Base-by-base conservation (phyloP, 2,329 filamentous ascomycete species). In the Drechslerella stenobrocha region DNA sequence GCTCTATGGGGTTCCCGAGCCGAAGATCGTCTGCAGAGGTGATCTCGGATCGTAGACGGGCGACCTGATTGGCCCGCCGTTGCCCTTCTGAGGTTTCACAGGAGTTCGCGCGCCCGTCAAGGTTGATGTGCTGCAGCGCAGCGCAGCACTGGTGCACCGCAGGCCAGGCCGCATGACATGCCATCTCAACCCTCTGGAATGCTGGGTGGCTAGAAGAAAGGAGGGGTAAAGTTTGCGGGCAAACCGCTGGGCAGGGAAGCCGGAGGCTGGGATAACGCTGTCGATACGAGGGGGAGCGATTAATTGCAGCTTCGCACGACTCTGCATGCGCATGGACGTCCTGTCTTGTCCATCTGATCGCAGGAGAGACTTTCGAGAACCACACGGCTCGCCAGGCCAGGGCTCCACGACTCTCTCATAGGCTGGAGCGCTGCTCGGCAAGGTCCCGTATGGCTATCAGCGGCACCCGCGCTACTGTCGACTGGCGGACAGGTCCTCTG, bases 1-100 rank as follows among this genome's bases (percentile, higher is more conserved):
- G n/a, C 63, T 56, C 8, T 46, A 67, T 67, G 63, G 63, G 55
- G 55, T 60, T 60, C 55, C 63, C 63, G 63, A 67, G 63, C 60
- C 63, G 60, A 42, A 55, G 63, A 67, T 67, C 63, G 44, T 15
- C 55, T 37, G n/a, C 26, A 32, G 11, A 46, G 63, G 7, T 45
- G 63, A 60, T 67, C 60, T 51, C 35, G 2, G 44, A 28, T 20
- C 37, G 9, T 7, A 20, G 37, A 44, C 18, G 18, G 44, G 46
- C 23, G 28, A 8, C 47, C 55, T n/a, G n/a, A n/a, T 18, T 67
- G 50, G 60, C 56, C 60, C 50, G 63, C 50, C 13, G n/a, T 22
- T 15, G 30, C 22, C 35, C 13, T 11, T 45, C 55, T 46, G 35
- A 51, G 11, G 55, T 67, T 37, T 60, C 55, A 67, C 63, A 60